phyloP scores from a whole-genome alignment of 2,329 filamentous ascomycete genomes.

The Diplodia intermedia region DNA sequence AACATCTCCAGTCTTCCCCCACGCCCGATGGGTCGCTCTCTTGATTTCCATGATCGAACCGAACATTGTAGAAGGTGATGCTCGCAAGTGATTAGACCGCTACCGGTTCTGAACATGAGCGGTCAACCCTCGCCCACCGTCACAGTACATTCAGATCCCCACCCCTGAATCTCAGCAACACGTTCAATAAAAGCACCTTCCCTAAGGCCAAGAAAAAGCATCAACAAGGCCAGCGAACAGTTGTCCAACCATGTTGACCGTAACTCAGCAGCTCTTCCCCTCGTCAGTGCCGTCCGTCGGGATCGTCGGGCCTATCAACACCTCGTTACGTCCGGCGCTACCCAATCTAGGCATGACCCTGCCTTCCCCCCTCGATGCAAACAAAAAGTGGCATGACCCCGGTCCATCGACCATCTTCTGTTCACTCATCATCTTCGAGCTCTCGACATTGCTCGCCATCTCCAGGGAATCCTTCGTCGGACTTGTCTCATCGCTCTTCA shows the following conservation, averaged over 20 bases:
- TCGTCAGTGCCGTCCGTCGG: neutral
- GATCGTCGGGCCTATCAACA: neutral
- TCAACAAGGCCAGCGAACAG: neutral
- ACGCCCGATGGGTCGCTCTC: neutral
- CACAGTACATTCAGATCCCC: neutral
- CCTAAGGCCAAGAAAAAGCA: neutral
- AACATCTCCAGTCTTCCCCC: neutral
- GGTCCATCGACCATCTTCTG: neutral
- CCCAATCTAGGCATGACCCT: neutral
- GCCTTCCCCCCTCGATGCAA: neutral
- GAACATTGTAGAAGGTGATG: neutral
- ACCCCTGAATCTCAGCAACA: neutral
- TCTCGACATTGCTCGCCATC: neutral
- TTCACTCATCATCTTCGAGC: neutral
- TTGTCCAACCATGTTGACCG: neutral
- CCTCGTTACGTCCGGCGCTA: constrained; percentile 1
- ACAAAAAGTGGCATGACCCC: constrained; percentile 2
- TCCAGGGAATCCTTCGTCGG: neutral
- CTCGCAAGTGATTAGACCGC: neutral
- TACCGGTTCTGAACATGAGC: neutral
- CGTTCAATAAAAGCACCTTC: neutral
- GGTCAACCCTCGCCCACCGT: neutral
- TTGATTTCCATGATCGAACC: neutral
- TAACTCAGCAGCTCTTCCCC: neutral
- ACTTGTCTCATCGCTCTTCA: neutral